Conservation (phyloP, 257 asterid genomes). For the Verbena officinalis region DNA sequence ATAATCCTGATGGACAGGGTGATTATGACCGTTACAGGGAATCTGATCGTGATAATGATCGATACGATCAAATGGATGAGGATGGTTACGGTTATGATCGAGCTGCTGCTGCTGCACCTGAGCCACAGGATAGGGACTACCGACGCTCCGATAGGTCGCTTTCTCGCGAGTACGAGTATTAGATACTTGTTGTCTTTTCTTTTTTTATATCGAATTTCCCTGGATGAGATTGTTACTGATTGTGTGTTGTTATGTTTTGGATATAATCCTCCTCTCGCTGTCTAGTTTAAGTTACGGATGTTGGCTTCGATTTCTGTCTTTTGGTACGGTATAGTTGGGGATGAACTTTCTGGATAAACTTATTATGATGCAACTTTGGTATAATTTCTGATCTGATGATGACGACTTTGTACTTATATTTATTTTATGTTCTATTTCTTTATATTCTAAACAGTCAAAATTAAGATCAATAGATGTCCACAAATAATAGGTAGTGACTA, state of each 20-base stretch:
- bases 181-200: not conserved
- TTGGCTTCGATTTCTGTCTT: not conserved
- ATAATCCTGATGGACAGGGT: constrained; percentile 44
- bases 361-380: not conserved
- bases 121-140: constrained; percentile 55
- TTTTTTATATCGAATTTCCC: not conserved
- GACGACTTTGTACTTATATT: too few relatives aligned
- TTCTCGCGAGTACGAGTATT: constrained; percentile 53
- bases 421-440: too few relatives aligned
- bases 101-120: constrained; percentile 51
- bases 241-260: not conserved
- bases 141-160: constrained; percentile 57
- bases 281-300: not conserved
- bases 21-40: constrained; percentile 32
- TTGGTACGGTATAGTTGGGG: not conserved
- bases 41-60: constrained; percentile 47
- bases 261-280: not conserved
- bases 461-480: too few relatives aligned
- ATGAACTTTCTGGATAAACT: constrained; percentile 6
- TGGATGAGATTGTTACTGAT: not conserved
- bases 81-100: constrained; percentile 68
- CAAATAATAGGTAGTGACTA: too few relatives aligned
- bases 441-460: too few relatives aligned
- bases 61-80: constrained; percentile 77
- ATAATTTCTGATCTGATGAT: too few relatives aligned